These are phyloP conservation scores for Amanita bisporigera DNA, from an alignment of 1,284 basidiomycete genomes.

Conservation along the genomic window DNA sequence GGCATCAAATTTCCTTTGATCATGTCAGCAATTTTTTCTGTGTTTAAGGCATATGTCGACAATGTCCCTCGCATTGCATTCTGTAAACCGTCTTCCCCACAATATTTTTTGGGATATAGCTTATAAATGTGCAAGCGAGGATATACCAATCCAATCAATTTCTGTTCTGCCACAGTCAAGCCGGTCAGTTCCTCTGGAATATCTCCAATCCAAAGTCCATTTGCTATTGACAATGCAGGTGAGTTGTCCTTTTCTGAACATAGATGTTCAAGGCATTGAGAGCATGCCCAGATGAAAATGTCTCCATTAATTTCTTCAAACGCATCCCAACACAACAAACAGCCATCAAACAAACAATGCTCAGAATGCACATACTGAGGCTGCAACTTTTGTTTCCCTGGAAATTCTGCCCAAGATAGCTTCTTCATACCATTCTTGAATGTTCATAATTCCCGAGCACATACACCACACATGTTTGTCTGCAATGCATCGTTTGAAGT, in stretches of 20 bases:
- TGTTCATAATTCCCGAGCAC: slow-evolving; percentile 13
- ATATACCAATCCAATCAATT: slow-evolving; percentile 27
- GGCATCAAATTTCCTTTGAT: no score
- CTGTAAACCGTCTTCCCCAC: slow-evolving; percentile 11
- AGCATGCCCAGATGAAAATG: not conserved
- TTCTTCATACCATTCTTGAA: slow-evolving; percentile 12
- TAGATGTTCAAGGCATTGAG: not conserved
- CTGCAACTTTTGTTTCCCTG: not conserved
- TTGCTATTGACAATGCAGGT: slow-evolving; percentile 38
- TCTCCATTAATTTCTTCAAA: not conserved
- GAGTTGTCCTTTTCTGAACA: slow-evolving; percentile 5
- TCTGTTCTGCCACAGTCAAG: slow-evolving; percentile 35
- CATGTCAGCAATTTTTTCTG: no score
- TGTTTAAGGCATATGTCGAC: no score
- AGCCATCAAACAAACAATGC: not conserved
- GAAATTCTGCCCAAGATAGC: not conserved
- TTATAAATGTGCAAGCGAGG: slow-evolving; percentile 7
- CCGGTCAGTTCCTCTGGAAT: slow-evolving; percentile 30
- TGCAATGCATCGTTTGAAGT: no score
- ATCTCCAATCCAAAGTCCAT: slow-evolving; percentile 45
- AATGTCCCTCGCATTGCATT: not conserved
- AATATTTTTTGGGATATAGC: no score
- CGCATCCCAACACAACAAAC: not conserved
- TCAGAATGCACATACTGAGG: slow-evolving; percentile 5
- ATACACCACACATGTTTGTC: slow-evolving; percentile 16